Percentiles rank a stretch among this genome's conserved stretches.
phyloP scores from a whole-genome alignment of 805 yeast genomes.

The Candida tallmaniae region DNA sequence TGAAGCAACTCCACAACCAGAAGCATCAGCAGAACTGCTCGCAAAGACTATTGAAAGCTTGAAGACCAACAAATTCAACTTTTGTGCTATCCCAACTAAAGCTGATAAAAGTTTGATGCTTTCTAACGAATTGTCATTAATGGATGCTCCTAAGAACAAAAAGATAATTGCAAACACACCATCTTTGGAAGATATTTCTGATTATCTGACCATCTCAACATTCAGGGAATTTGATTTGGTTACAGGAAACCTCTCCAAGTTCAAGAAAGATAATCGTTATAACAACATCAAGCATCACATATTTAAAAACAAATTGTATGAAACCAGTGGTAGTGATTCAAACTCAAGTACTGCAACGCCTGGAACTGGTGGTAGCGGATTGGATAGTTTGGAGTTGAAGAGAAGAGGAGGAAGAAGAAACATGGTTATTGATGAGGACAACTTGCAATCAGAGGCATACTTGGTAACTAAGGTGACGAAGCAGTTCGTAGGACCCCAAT shows the following conservation, averaged over 20 bases:
- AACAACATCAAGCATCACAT: slow-evolving; percentile 33
- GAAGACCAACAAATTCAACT: slow-evolving; percentile 6
- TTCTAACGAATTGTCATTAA: not conserved
- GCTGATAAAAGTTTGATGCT: not conserved
- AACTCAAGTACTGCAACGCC: slow-evolving; percentile 12
- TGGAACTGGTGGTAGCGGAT: slow-evolving; percentile 5
- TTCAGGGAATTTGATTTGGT: slow-evolving; percentile 34
- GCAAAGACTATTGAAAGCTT: slow-evolving; percentile 6
- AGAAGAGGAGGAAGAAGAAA: slow-evolving; percentile 35
- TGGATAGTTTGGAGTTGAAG: slow-evolving; percentile 12
- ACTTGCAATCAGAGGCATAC: slow-evolving; percentile 29
- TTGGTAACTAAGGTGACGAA: slow-evolving; percentile 40
- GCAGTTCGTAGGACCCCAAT: slow-evolving; percentile 37
- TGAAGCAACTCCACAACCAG: too few relatives aligned
- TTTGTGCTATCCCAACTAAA: slow-evolving; percentile 2
- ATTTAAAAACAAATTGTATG: slow-evolving; percentile 37
- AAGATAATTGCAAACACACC: not conserved
- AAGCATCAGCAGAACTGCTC: too few relatives aligned
- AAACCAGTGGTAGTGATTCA: slow-evolving; percentile 41
- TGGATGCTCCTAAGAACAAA: not conserved
- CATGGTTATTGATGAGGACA: slow-evolving; percentile 13
- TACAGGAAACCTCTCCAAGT: slow-evolving; percentile 32
- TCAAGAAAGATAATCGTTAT: slow-evolving; percentile 13
- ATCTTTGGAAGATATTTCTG: slow-evolving; percentile 21
- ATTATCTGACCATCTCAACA: slow-evolving; percentile 39